These are phyloP conservation scores for Colletotrichum scovillei DNA, from an alignment of 2,329 filamentous ascomycete species.

Conservation along the genomic window DNA sequence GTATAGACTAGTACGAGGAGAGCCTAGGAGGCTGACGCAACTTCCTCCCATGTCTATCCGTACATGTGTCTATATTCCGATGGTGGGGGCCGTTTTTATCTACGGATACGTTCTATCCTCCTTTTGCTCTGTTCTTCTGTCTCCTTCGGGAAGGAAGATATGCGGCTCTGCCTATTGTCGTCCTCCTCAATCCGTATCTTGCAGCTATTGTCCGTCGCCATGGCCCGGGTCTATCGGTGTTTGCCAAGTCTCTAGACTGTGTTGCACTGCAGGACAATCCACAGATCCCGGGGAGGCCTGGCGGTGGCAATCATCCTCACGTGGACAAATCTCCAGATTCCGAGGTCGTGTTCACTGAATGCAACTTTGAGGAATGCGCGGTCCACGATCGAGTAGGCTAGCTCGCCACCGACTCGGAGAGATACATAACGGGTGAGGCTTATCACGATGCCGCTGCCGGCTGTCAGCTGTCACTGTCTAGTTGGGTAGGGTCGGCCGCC, in stretches of 20 bases:
- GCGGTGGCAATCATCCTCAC: neutral
- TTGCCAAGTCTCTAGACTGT: conserved; percentile 9
- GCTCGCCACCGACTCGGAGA: neutral
- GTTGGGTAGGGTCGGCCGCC: neutral
- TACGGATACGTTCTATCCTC: neutral
- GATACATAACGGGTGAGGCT: conserved; percentile 12
- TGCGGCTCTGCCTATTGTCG: conserved; percentile 4
- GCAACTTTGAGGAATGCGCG: conserved; percentile 18
- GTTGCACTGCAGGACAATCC: conserved; percentile 19
- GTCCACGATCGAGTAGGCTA: neutral
- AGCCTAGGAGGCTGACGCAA: conserved; percentile 18
- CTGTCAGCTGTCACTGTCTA: neutral
- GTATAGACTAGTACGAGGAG: neutral
- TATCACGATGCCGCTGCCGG: conserved; percentile 21
- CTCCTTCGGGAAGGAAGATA: conserved; percentile 5
- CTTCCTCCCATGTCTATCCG: neutral
- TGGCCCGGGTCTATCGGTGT: conserved; percentile 5
- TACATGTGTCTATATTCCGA: neutral
- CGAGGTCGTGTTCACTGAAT: conserved; percentile 18
- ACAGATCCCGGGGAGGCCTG: conserved; percentile 8
- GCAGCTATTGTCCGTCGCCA: neutral
- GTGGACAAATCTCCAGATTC: neutral
- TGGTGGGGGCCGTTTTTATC: conserved; percentile 12
- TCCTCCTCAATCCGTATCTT: neutral
- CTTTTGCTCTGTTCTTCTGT: neutral